Percentiles rank a stretch among this genome's conserved stretches.
Evolutionary conservation across 2,329 filamentous ascomycete genomes (phyloP).

Genomic region (Colletotrichum endophyticum): DNA sequence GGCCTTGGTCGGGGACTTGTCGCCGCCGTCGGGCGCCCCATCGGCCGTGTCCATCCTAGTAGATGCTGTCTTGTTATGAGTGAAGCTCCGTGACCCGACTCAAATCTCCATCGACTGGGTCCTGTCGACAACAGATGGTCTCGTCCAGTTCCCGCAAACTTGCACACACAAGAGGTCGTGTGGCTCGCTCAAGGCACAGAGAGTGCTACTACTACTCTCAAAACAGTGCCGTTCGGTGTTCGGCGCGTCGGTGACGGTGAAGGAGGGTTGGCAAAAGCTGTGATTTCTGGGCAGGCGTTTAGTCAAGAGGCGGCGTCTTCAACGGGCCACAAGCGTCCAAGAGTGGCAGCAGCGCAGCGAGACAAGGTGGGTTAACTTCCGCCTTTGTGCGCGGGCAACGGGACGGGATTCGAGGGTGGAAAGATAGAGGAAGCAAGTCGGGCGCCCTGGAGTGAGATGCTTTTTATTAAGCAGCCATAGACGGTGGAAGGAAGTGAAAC

Average conservation of each 20-base stretch:
- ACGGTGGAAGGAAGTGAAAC: conserved; percentile 34
- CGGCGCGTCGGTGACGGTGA: background rate
- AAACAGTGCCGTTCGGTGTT: background rate
- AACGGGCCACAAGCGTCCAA: background rate
- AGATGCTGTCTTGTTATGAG: conserved; percentile 11
- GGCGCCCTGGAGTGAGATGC: background rate
- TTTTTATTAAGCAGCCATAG: conserved; percentile 19
- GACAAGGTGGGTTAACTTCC: background rate
- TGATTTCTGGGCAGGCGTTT: background rate
- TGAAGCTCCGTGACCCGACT: background rate
- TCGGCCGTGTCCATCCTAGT: conserved; percentile 33
- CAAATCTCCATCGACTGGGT: conserved; percentile 12
- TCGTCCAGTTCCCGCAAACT: background rate
- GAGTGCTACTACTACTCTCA: background rate
- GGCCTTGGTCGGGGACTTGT: conserved; percentile 33
- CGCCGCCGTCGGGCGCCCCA: conserved; percentile 26
- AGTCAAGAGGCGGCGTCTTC: background rate
- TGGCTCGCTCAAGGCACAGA: background rate
- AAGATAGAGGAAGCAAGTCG: background rate
- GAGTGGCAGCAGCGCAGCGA: conserved; percentile 3
- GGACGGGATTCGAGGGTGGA: background rate
- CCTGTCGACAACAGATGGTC: background rate
- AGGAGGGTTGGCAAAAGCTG: background rate
- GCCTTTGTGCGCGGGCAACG: conserved; percentile 6
- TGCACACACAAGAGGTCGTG: background rate